Evolutionary conservation across 176 grass and related monocot species (phyloP).

Genomic region (Aegilops tauschii): DNA sequence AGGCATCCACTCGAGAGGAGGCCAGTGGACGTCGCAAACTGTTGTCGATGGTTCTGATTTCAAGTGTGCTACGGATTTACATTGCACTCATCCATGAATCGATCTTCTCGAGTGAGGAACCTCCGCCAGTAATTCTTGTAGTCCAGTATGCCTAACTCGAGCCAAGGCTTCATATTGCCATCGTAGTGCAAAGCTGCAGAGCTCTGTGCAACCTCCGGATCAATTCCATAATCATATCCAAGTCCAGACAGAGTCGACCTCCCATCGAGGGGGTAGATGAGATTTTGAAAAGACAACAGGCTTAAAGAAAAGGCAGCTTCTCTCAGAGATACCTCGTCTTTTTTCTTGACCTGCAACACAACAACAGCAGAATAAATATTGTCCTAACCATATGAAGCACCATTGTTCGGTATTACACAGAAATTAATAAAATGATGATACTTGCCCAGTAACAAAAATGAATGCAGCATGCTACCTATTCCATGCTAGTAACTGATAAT

Average conservation of each 20-base stretch:
- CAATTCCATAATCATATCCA: constrained; percentile 73
- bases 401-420: not conserved
- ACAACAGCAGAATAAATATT: constrained; percentile 26
- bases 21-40: not conserved
- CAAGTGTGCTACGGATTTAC: constrained; percentile 46
- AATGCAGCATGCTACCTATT: not conserved
- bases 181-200: constrained; percentile 70
- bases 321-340: constrained; percentile 52
- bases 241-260: constrained; percentile 54
- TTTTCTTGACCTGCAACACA: constrained; percentile 52
- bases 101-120: constrained; percentile 57
- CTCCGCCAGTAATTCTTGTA: constrained; percentile 83
- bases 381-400: constrained; percentile 5
- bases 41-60: constrained; percentile 10
- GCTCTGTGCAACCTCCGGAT: constrained; percentile 28
- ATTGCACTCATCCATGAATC: constrained; percentile 80
- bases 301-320: constrained; percentile 75
- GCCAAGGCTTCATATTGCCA: constrained; percentile 94
- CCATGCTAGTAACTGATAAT: not conserved
- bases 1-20: not conserved
- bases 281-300: constrained; percentile 69
- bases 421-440: constrained; percentile 19
- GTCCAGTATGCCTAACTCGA: constrained; percentile 75
- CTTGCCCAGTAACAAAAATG: not conserved
- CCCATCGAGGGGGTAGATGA: constrained; percentile 66